These are phyloP conservation scores for Teratosphaeriaceae sp. DNA, from an alignment of 2,329 filamentous ascomycete genomes.

Conservation along the genomic window DNA sequence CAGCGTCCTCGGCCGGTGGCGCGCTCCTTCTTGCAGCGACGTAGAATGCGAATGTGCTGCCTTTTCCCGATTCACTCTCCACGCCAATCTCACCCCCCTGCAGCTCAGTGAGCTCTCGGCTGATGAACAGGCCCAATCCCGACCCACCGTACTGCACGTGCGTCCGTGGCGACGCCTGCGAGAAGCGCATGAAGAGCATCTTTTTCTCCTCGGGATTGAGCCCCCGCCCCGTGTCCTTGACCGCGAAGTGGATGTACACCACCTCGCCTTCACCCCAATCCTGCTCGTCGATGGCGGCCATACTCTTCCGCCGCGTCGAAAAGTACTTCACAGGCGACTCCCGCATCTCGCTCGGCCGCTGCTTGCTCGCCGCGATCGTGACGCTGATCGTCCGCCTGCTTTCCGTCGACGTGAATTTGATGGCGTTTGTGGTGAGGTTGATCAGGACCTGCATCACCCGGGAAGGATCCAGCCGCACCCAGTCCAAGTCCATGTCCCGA, in stretches of 20 bases:
- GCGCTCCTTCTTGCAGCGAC: constrained; percentile 58
- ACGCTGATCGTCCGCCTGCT: constrained; percentile 58
- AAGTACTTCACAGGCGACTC: constrained; percentile 53
- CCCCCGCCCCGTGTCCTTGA: constrained; percentile 66
- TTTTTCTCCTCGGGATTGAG: constrained; percentile 65
- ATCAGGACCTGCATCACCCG: constrained; percentile 72
- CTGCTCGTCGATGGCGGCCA: constrained; percentile 41
- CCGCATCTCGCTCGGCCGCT: constrained; percentile 42
- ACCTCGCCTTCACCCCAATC: constrained; percentile 66
- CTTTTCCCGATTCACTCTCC: constrained; percentile 57
- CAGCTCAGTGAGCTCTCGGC: constrained; percentile 68
- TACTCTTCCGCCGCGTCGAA: constrained; percentile 46
- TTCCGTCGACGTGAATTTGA: constrained; percentile 70
- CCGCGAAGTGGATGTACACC: constrained; percentile 63
- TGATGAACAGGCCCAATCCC: constrained; percentile 73
- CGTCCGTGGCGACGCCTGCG: constrained; percentile 67
- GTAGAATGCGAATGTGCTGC: constrained; percentile 72
- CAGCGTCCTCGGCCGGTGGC: constrained; percentile 16
- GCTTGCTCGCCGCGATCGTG: constrained; percentile 55
- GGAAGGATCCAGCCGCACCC: constrained; percentile 66
- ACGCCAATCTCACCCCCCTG: constrained; percentile 77
- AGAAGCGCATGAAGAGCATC: constrained; percentile 70
- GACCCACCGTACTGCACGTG: constrained; percentile 75
- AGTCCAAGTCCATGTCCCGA: constrained; percentile 51
- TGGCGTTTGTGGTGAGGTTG: constrained; percentile 69